Conservation (phyloP, 1,284 basidiomycete species). For the Trametes polyzona region DNA sequence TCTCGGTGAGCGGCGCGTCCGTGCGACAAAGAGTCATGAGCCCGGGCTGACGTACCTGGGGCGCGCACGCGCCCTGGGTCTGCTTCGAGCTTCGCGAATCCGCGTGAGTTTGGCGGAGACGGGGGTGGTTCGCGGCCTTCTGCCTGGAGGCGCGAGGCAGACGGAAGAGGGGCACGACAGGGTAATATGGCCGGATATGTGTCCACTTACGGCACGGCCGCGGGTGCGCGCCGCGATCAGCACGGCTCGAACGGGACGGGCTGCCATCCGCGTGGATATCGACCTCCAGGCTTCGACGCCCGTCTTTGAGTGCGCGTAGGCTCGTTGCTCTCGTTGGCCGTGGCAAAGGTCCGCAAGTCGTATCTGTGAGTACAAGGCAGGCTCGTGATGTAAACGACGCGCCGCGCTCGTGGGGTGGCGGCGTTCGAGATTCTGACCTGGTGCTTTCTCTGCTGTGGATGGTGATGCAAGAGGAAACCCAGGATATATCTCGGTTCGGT, state of each 20-base stretch:
- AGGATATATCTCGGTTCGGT: slow-evolving; percentile 6
- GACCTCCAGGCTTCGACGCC: too few relatives aligned
- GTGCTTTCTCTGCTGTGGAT: background rate
- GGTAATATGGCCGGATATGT: background rate
- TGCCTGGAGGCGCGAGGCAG: background rate
- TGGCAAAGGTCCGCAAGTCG: too few relatives aligned
- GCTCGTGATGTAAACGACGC: background rate
- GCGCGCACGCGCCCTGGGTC: too few relatives aligned
- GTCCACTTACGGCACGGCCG: background rate
- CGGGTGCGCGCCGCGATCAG: background rate
- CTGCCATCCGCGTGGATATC: background rate
- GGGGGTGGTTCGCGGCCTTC: too few relatives aligned
- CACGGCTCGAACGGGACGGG: background rate
- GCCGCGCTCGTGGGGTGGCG: background rate
- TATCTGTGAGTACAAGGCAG: too few relatives aligned
- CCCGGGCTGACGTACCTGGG: too few relatives aligned
- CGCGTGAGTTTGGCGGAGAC: too few relatives aligned
- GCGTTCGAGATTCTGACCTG: background rate
- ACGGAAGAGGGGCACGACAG: background rate
- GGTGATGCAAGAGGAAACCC: background rate
- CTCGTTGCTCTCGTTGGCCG: too few relatives aligned
- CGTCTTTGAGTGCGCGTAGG: too few relatives aligned
- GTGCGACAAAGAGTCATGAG: too few relatives aligned
- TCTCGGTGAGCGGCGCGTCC: too few relatives aligned
- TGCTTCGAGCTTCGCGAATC: too few relatives aligned